Evolutionary conservation across 108 stramenopile species (phyloP).

Genomic region (Conticribra weissflogii): DNA sequence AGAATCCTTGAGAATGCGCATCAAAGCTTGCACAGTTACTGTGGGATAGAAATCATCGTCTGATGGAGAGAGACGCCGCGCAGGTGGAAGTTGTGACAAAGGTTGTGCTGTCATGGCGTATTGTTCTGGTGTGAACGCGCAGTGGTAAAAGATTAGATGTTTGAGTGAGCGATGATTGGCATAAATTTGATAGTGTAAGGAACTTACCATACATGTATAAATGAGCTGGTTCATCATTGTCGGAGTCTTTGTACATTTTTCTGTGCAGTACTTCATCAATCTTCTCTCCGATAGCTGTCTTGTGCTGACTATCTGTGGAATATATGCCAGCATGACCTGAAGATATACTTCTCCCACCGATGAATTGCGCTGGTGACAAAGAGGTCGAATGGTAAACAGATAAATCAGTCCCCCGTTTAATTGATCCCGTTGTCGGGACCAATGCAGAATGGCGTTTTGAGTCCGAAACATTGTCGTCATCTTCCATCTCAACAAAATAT

Average conservation of each 20-base stretch:
- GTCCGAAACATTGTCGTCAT: slow-evolving; percentile 16
- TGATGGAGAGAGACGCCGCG: slow-evolving; percentile 67
- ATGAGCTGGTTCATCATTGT: slow-evolving; percentile 82
- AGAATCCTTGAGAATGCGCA: slow-evolving; percentile 87
- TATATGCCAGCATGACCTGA: slow-evolving; percentile 3
- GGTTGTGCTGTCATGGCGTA: slow-evolving; percentile 90
- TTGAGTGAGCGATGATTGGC: no score
- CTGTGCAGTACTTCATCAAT: slow-evolving; percentile 3
- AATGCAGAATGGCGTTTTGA: neutral
- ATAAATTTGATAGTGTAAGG: no score
- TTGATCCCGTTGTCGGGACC: slow-evolving; percentile 21
- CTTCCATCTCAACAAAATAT: slow-evolving; percentile 72
- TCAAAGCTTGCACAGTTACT: slow-evolving; percentile 90
- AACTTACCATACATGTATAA: slow-evolving; percentile 91
- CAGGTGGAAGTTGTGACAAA: slow-evolving; percentile 64
- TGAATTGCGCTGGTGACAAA: neutral
- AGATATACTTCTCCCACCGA: slow-evolving; percentile 17
- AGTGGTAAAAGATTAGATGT: no score
- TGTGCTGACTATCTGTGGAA: neutral
- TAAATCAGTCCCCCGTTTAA: slow-evolving; percentile 9
- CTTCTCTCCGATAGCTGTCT: neutral
- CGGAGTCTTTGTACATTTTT: slow-evolving; percentile 41
- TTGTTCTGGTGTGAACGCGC: no score
- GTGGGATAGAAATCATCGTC: slow-evolving; percentile 94
- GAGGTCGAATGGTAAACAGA: slow-evolving; percentile 4